Conservation (phyloP, 208 protist species). For the Wallacemonas sp. region DNA sequence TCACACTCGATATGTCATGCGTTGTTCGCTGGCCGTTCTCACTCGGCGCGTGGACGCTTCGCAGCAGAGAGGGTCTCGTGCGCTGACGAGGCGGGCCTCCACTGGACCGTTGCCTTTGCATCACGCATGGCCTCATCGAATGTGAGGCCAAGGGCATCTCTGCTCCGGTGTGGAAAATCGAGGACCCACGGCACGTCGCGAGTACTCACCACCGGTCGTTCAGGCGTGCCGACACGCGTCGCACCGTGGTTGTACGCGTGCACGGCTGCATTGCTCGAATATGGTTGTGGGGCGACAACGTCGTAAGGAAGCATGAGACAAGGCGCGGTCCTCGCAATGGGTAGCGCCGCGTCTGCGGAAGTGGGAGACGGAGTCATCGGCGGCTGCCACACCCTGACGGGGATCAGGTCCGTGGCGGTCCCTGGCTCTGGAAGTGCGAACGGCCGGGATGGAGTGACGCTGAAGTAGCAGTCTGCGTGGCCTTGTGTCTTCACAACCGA, state of each 20-base stretch:
- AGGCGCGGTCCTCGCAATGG: too few species aligned
- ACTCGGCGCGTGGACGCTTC: slow-evolving; percentile 24
- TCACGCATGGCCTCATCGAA: slow-evolving; percentile 32
- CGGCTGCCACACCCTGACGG: neutral
- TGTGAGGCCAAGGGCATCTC: slow-evolving; percentile 42
- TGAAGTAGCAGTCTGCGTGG: slow-evolving; percentile 21
- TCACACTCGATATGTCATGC: too few species aligned
- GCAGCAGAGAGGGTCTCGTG: too few species aligned
- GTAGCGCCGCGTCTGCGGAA: too few species aligned
- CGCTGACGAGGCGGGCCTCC: too few species aligned
- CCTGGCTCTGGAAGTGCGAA: slow-evolving; percentile 29
- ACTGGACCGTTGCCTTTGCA: too few species aligned
- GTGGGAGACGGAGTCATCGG: neutral
- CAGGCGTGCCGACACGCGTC: neutral
- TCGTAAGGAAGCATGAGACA: slow-evolving; percentile 67
- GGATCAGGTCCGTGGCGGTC: slow-evolving; percentile 18
- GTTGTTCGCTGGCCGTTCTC: too few species aligned
- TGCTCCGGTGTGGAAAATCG: slow-evolving; percentile 71
- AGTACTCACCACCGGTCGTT: slow-evolving; percentile 18
- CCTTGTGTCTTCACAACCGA: slow-evolving; percentile 23
- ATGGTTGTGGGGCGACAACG: slow-evolving; percentile 55
- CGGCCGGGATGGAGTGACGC: slow-evolving; percentile 36
- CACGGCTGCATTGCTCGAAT: slow-evolving; percentile 54
- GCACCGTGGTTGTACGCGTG: slow-evolving; percentile 9
- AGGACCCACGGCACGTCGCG: slow-evolving; percentile 78